Percentiles rank a stretch among this genome's conserved stretches.
Conservation (phyloP, 148 eudicot genomes). For the Heliosperma pusillum region DNA sequence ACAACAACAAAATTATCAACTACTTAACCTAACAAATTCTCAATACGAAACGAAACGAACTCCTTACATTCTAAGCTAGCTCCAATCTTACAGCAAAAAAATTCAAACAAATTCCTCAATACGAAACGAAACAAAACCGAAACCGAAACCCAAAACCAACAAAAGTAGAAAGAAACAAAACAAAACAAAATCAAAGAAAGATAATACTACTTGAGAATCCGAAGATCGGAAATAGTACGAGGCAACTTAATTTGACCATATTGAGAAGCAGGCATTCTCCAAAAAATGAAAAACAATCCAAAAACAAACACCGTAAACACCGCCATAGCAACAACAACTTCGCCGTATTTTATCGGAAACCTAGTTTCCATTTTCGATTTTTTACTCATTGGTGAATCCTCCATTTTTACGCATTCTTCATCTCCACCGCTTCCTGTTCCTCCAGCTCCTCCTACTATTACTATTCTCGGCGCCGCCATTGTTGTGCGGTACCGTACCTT, state of each 20-base stretch:
- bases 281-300: constrained; percentile 57
- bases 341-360: constrained; percentile 63
- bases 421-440: constrained; percentile 37
- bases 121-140: neutral
- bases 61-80: neutral
- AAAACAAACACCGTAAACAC: constrained; percentile 50
- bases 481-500: neutral
- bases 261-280: constrained; percentile 81
- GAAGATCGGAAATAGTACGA: constrained; percentile 73
- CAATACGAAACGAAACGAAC: neutral
- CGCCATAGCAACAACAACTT: constrained; percentile 49
- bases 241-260: constrained; percentile 75
- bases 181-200: neutral
- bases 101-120: too few species aligned
- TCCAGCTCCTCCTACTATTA: constrained; percentile 32
- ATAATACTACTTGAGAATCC: constrained; percentile 60
- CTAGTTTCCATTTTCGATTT: constrained; percentile 41
- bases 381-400: constrained; percentile 70
- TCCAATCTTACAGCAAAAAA: neutral
- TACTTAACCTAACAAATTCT: too few species aligned
- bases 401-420: constrained; percentile 47
- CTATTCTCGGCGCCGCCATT: constrained; percentile 74
- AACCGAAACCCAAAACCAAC: neutral
- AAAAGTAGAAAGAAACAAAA: neutral
- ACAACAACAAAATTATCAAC: too few species aligned